Percentiles rank a stretch among this genome's conserved stretches.
These are phyloP conservation scores for Luffa aegyptiaca DNA, from an alignment of 306 rosid genomes.

Conservation along the genomic window DNA sequence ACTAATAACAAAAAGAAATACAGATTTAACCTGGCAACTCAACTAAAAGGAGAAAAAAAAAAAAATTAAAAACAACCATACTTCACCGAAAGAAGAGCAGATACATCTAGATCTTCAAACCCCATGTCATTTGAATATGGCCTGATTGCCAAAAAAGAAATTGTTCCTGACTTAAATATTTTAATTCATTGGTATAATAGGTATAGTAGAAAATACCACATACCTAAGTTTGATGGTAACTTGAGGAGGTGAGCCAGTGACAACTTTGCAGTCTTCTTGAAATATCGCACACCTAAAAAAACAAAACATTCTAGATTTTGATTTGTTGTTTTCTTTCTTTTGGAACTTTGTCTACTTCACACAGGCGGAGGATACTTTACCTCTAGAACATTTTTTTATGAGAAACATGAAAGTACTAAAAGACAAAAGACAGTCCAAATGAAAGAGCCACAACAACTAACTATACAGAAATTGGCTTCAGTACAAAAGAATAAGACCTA, in stretches of 20 bases:
- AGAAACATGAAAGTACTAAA: not conserved
- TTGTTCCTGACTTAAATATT: slow-evolving; percentile 2
- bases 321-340: not conserved
- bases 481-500: not conserved
- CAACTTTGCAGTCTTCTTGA: slow-evolving; percentile 64
- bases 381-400: not conserved
- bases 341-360: not conserved
- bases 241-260: slow-evolving; percentile 50
- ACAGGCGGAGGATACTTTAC: not conserved
- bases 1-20: not conserved
- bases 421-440: not conserved
- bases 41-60: not conserved
- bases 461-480: not conserved
- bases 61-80: slow-evolving; percentile 12
- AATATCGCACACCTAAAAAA: slow-evolving; percentile 60
- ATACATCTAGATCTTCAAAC: slow-evolving; percentile 68
- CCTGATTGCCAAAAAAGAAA: slow-evolving; percentile 27
- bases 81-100: slow-evolving; percentile 71
- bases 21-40: slow-evolving; percentile 6
- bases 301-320: not conserved
- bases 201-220: not conserved
- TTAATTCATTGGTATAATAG: not conserved
- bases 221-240: slow-evolving; percentile 62
- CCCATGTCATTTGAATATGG: slow-evolving; percentile 94
- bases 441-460: not conserved